Evolutionary conservation across 495 filamentous ascomycete genomes (phyloP).

Genomic region (Penicillium waksmanii): DNA sequence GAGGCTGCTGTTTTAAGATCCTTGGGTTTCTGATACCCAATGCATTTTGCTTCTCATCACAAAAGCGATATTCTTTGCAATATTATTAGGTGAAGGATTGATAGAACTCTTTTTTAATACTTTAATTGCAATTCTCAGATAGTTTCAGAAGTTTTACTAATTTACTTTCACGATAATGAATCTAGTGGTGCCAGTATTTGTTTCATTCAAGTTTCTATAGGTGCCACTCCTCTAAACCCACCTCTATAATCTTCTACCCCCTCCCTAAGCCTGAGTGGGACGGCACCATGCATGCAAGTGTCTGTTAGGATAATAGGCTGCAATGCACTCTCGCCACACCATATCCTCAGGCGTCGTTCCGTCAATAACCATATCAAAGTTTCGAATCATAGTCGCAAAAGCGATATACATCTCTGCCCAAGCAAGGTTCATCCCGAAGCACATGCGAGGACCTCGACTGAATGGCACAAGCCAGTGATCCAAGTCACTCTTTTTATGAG

Average conservation of each 20-base stretch:
- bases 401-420: slow-evolving; percentile 18
- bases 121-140: not conserved
- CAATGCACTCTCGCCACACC: slow-evolving; percentile 11
- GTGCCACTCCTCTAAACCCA: not conserved
- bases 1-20: not conserved
- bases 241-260: not conserved
- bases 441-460: slow-evolving; percentile 29
- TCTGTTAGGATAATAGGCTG: slow-evolving; percentile 8
- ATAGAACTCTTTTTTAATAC: not conserved
- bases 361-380: slow-evolving; percentile 10
- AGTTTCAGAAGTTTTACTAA: not conserved
- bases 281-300: slow-evolving; percentile 14
- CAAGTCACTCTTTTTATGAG: slow-evolving; percentile 6
- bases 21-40: not conserved
- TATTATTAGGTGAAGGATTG: not conserved
- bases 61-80: not conserved
- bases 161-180: not conserved
- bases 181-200: not conserved
- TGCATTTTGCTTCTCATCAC: not conserved
- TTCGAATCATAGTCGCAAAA: slow-evolving; percentile 12
- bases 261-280: not conserved
- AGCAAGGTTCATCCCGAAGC: slow-evolving; percentile 14
- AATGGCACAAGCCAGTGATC: slow-evolving; percentile 31
- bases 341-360: slow-evolving; percentile 9
- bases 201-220: not conserved